Evolutionary conservation across 2,329 filamentous ascomycete genomes (phyloP), one percentile per base, ranked within the genome.

Genomic region (Thermochaetoides dissita): DNA sequence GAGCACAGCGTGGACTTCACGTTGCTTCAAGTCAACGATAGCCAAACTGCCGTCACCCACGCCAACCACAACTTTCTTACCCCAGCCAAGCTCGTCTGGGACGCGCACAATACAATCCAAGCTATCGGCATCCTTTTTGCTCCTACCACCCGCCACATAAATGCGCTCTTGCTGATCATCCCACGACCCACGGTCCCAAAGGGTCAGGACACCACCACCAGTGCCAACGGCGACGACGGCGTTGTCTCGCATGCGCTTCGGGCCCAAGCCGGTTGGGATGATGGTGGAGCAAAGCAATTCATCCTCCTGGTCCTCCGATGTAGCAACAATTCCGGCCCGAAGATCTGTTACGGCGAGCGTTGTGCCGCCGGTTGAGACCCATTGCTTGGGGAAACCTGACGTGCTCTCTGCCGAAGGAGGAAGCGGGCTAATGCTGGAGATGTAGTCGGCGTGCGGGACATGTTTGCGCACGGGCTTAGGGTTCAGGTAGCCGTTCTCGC

Each of bases 181-280:
- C 89, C 91, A 96, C 1, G 84, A 77, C 1, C 89, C 89, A 51
- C 81, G 82, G 60, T 98, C 89, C 88, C 91, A 98, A 6, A 96
- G 65, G 5, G 88, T 95, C 48, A 96, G 60, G 1, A 95, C 77
- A 3, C 91, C 91, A 35, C 76, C 81, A 11, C 76, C 80, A 28
- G 72, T 77, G 17, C 84, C 85, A 32, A 84, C 81, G 0, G 87
- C 84, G 3, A 91, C 61, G 3, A 91, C 71, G 6, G 85, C 85
- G 37, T 84, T 82, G 53, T 76, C 80, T 33, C 71, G 64, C 46
- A 73, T 69, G 48, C 67, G 67, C 57, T 76, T 79, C 30, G 80
- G 78, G 0, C 83, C 77, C 46, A 94, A 63, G 0, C 87, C 87
- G 2, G 51, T 50, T 0, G 79, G 74, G 11, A 96, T 77, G 55